phyloP scores from a whole-genome alignment of 2,329 filamentous ascomycete genomes.

The Penicillium sp. region DNA sequence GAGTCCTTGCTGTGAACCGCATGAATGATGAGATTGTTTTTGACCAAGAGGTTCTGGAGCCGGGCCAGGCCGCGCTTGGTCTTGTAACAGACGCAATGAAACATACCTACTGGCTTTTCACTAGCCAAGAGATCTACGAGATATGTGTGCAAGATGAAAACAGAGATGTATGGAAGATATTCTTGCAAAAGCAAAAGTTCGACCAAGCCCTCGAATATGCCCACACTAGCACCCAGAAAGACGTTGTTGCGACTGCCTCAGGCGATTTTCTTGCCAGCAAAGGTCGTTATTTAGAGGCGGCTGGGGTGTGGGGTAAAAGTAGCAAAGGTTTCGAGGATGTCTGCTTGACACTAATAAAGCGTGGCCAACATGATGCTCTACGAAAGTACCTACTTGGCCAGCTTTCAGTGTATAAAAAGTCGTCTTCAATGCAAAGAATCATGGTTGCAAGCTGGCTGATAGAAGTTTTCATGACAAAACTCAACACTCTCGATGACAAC shows the following conservation, averaged over 20 bases:
- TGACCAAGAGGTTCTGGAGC: slow-evolving; percentile 82
- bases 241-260: slow-evolving; percentile 88
- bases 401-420: slow-evolving; percentile 79
- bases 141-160: slow-evolving; percentile 90
- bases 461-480: slow-evolving; percentile 95
- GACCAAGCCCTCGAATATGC: slow-evolving; percentile 87
- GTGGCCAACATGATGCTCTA: slow-evolving; percentile 85
- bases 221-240: slow-evolving; percentile 77
- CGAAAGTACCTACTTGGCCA: slow-evolving; percentile 89
- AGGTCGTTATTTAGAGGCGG: slow-evolving; percentile 83
- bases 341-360: slow-evolving; percentile 86
- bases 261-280: slow-evolving; percentile 85
- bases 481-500: slow-evolving; percentile 92
- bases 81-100: slow-evolving; percentile 90
- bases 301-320: slow-evolving; percentile 88
- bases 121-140: slow-evolving; percentile 87
- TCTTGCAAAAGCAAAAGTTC: slow-evolving; percentile 85
- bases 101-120: slow-evolving; percentile 98
- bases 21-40: slow-evolving; percentile 85
- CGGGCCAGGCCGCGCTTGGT: slow-evolving; percentile 78
- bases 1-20: slow-evolving; percentile 83
- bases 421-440: slow-evolving; percentile 85
- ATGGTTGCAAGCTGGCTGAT: slow-evolving; percentile 97
- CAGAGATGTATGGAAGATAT: slow-evolving; percentile 91
- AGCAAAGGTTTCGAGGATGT: slow-evolving; percentile 98